Conservation (phyloP, 805 yeast genomes). For the Saccharomycopsis sp. region DNA sequence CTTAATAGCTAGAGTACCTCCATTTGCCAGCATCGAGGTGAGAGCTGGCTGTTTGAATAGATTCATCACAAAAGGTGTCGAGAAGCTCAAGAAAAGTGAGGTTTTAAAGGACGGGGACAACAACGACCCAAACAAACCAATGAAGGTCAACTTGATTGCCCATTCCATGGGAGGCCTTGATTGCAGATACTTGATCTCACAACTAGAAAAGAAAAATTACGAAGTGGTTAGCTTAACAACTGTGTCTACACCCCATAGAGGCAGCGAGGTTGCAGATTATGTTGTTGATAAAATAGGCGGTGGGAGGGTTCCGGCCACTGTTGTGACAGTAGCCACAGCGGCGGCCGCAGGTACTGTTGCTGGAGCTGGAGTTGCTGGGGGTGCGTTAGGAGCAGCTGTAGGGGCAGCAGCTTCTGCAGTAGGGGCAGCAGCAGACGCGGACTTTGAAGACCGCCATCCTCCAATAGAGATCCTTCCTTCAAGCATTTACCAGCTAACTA, state of each 20-base stretch:
- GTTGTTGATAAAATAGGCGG: slow-evolving; percentile 32
- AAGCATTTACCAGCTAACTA: slow-evolving; percentile 61
- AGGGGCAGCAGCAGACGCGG: not conserved
- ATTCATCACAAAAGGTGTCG: slow-evolving; percentile 33
- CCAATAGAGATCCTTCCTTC: slow-evolving; percentile 28
- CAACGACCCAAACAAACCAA: slow-evolving; percentile 24
- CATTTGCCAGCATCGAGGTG: slow-evolving; percentile 67
- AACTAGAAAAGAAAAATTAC: slow-evolving; percentile 40
- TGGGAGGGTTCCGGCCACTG: not conserved
- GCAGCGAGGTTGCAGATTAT: slow-evolving; percentile 76
- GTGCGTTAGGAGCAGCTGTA: not conserved
- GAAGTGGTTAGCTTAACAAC: slow-evolving; percentile 74
- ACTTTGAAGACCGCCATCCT: not conserved
- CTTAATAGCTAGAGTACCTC: slow-evolving; percentile 70
- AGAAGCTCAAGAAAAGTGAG: slow-evolving; percentile 4
- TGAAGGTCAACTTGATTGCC: slow-evolving; percentile 68
- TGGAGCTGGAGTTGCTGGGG: not conserved
- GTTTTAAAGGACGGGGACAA: not conserved
- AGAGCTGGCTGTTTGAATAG: slow-evolving; percentile 54
- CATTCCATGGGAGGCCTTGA: slow-evolving; percentile 96
- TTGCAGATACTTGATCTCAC: slow-evolving; percentile 65
- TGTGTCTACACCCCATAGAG: slow-evolving; percentile 82
- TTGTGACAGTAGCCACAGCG: not conserved
- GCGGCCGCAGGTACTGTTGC: not conserved
- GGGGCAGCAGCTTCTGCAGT: not conserved